Evolutionary conservation across 2,329 filamentous ascomycete species (phyloP).

Genomic region (Phaeomoniella chlamydospora): DNA sequence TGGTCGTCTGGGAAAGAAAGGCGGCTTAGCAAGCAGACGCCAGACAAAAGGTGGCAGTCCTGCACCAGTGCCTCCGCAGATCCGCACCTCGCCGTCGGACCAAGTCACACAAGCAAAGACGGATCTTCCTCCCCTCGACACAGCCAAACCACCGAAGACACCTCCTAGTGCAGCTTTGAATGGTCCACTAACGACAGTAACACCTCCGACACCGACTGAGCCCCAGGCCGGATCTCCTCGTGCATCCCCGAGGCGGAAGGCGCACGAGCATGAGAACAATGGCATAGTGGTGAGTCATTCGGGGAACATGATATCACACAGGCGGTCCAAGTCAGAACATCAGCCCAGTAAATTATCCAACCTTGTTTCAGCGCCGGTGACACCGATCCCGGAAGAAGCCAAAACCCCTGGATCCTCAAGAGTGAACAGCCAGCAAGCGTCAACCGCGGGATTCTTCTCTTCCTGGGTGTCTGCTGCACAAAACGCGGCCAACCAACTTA

Average conservation of each 20-base stretch:
- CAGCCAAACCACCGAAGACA: slow-evolving; percentile 7
- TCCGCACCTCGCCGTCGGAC: slow-evolving; percentile 16
- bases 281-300: slow-evolving; percentile 47
- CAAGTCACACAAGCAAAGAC: slow-evolving; percentile 5
- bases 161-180: slow-evolving; percentile 13
- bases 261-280: slow-evolving; percentile 16
- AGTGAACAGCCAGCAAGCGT: slow-evolving; percentile 19
- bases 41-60: slow-evolving; percentile 8
- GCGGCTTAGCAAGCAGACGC: not conserved
- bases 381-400: slow-evolving; percentile 58
- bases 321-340: slow-evolving; percentile 43
- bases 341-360: slow-evolving; percentile 80
- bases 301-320: slow-evolving; percentile 62
- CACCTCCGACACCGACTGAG: slow-evolving; percentile 49
- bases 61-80: slow-evolving; percentile 18
- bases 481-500: slow-evolving; percentile 68
- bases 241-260: slow-evolving; percentile 16
- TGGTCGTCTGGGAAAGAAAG: slow-evolving; percentile 9
- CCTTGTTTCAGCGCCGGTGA: slow-evolving; percentile 55
- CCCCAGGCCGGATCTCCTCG: slow-evolving; percentile 19
- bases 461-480: slow-evolving; percentile 87
- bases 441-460: slow-evolving; percentile 64
- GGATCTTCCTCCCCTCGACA: slow-evolving; percentile 5
- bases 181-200: slow-evolving; percentile 42
- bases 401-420: slow-evolving; percentile 22